A percentile compares a stretch with the other conserved stretches of the same genome.
These are phyloP conservation scores for Neurospora sp. DNA, from an alignment of 495 filamentous ascomycete species.

Conservation along the genomic window DNA sequence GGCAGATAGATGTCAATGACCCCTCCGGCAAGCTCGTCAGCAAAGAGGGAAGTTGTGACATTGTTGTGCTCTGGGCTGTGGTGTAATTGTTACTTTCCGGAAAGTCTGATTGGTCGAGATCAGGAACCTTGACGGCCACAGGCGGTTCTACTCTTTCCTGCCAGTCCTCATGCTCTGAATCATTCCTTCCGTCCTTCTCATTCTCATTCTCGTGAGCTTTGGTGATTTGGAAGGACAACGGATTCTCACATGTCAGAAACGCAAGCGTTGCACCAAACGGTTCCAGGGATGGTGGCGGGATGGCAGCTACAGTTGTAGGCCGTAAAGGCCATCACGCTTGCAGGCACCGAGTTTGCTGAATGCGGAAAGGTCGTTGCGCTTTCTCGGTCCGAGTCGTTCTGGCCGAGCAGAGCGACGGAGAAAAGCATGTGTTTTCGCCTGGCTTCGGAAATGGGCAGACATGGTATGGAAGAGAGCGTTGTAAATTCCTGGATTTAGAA, in stretches of 20 bases:
- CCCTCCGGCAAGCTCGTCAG: background rate
- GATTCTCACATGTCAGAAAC: background rate
- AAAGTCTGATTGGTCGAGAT: background rate
- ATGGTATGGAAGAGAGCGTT: background rate
- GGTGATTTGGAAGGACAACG: background rate
- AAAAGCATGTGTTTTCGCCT: background rate
- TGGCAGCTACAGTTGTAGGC: background rate
- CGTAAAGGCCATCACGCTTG: background rate
- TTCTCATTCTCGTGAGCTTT: background rate
- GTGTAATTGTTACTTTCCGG: background rate
- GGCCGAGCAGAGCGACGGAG: background rate
- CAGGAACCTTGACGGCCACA: background rate
- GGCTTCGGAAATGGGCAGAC: background rate
- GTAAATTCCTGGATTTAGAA: background rate
- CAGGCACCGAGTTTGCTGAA: background rate
- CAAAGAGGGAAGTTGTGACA: background rate
- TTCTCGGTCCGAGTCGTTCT: background rate
- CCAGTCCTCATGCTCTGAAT: background rate
- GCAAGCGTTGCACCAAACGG: background rate
- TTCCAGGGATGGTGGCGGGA: background rate
- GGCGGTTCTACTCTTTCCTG: background rate
- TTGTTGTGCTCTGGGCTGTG: background rate
- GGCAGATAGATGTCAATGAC: background rate
- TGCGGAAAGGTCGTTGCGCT: background rate
- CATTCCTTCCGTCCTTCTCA: background rate